Evolutionary conservation across 2,329 filamentous ascomycete species (phyloP).

Genomic region (Didymella segeticola): DNA sequence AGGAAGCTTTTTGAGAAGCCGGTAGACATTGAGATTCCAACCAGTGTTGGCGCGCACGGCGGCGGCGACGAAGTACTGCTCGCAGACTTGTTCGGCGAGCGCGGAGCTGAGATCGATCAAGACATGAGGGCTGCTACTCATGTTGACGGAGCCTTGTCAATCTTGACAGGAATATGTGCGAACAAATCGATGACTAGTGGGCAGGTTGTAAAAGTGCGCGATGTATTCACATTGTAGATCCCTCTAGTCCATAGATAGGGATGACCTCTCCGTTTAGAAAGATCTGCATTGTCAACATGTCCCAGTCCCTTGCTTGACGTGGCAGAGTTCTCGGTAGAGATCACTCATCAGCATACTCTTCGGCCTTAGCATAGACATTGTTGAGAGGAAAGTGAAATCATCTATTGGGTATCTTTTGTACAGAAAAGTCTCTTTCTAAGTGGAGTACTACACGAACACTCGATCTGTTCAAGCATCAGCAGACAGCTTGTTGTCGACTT

Average conservation of each 20-base stretch:
- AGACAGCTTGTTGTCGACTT: slow-evolving; percentile 18
- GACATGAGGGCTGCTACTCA: slow-evolving; percentile 65
- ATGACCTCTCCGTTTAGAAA: too few species aligned
- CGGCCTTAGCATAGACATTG: not conserved
- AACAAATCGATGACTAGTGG: slow-evolving; percentile 65
- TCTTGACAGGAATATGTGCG: slow-evolving; percentile 66
- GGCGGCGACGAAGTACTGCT: slow-evolving; percentile 66
- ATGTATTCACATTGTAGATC: slow-evolving; percentile 46
- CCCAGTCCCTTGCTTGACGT: too few species aligned
- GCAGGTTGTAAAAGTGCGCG: slow-evolving; percentile 63
- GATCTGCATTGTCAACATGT: too few species aligned
- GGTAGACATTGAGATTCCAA: slow-evolving; percentile 60
- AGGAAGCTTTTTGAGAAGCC: slow-evolving; percentile 65
- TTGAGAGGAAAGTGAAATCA: not conserved
- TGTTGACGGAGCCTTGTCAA: slow-evolving; percentile 65
- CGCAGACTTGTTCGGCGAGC: slow-evolving; percentile 64
- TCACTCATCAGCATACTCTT: too few species aligned
- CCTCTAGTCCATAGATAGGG: too few species aligned
- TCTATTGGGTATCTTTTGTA: slow-evolving; percentile 16
- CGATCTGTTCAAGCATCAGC: not conserved
- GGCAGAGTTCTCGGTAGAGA: too few species aligned
- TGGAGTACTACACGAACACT: not conserved
- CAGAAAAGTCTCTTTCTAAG: too few species aligned
- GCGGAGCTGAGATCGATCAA: slow-evolving; percentile 53
- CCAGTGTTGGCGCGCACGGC: slow-evolving; percentile 64